Evolutionary conservation across 495 filamentous ascomycete genomes (phyloP), one percentile per base, ranked within the genome.

Genomic region (Arthonia radiata): DNA sequence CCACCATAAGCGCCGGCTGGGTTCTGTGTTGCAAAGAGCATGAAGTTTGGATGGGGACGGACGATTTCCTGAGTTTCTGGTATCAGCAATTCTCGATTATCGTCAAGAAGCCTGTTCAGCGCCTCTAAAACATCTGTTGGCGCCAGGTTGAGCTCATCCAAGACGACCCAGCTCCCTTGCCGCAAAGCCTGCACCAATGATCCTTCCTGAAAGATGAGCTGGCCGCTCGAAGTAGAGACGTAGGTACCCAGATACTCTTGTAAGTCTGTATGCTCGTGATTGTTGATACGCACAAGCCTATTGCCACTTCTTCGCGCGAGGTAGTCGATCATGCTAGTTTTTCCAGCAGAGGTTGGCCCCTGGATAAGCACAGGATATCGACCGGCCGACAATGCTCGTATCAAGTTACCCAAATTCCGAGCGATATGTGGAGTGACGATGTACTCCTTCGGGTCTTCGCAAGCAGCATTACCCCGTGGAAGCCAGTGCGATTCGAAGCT

Each of bases 251-350:
- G 57, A 40, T 99, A 99, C 42, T 99, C 89, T 45, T 99, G 89
- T 16, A 99, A 56, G 48, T 99, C 89, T 1, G 89, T 94, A 42
- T 94, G 83, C 37, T 99, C 89, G 44, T 99, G 89, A 39, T 99
- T 99, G 52, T 99, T 99, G 53, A 99, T 93, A 30, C 89, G 67
- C 19, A 99, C 78, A 37, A 93, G 94, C 39, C 78, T 82, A 39
- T 99, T 90, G 2, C 89, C 89, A 15, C 79, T 92, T 25, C 77
- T 72, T 43, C 86, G 86, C 4, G 89, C 89, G 16, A 99, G 61
- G 43, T 91, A 91, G 44, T 93, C 83, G 28, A 99, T 83, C 89
- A 99, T 93, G 43, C 82, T 92, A 0, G 89, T 99, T 48, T 99
- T 99, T 30, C 89, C 89, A 17, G 80, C 70, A 19, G 86, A 94